Evolutionary conservation across 2,329 filamentous ascomycete genomes (phyloP).

Genomic region (Fusarium sp.): DNA sequence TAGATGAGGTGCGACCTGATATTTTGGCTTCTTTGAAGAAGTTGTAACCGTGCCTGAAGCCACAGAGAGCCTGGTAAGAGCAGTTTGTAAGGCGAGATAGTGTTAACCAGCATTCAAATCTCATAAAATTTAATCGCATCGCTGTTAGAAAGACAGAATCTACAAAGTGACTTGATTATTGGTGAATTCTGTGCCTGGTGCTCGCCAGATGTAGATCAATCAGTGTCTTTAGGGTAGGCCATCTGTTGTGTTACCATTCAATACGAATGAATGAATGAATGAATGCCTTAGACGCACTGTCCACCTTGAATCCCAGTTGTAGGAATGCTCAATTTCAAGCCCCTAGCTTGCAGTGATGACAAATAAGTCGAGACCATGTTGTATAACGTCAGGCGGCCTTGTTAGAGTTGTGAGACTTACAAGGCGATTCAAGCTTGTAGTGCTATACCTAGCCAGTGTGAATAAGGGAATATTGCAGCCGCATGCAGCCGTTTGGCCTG

Average conservation of each 20-base stretch:
- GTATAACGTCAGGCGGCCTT: not conserved
- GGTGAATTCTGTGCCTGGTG: not conserved
- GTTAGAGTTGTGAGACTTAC: not conserved
- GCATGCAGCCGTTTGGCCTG: too few relatives aligned
- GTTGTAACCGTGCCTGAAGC: not conserved
- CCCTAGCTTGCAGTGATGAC: not conserved
- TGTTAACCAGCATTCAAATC: not conserved
- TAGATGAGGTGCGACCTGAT: not conserved
- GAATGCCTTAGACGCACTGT: not conserved
- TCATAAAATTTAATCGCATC: not conserved
- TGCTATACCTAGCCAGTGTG: too few relatives aligned
- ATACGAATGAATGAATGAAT: not conserved
- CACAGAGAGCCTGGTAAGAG: not conserved
- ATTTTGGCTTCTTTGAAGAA: not conserved
- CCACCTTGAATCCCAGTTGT: too few relatives aligned
- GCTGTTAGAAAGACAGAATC: not conserved
- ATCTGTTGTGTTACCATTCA: not conserved
- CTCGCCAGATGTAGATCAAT: not conserved
- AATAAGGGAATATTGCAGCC: fast-evolving
- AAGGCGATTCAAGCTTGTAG: not conserved
- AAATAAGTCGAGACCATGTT: not conserved
- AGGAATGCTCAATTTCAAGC: fast-evolving
- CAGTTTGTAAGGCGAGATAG: not conserved
- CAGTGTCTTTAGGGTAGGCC: not conserved
- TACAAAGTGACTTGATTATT: not conserved